Base-by-base conservation (phyloP, 2,329 filamentous ascomycete genomes). In the Claviceps digitariae region DNA sequence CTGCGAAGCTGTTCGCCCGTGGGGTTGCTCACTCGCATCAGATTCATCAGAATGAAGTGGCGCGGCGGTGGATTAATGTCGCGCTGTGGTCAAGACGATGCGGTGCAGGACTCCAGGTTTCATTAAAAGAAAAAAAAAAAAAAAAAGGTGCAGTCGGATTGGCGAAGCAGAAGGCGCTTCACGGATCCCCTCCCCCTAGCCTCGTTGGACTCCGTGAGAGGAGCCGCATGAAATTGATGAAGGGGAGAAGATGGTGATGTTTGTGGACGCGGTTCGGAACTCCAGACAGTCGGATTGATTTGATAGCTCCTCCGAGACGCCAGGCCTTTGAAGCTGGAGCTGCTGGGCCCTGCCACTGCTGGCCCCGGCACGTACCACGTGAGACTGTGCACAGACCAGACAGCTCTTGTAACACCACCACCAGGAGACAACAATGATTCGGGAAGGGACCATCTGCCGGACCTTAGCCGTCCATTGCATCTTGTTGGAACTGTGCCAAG, bases 171-270 rank as follows among this genome's bases (percentile, higher is more conserved):
- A n/a, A n/a, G n/a, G 48, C 29, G 48, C 46, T 51, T 54, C 53
- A 52, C 46, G 48, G 51, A 58, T 56, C 57, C 59, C 57, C 62
- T 60, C 59, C 60, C 61, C 62, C 61, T 58, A 52, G 58, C 58
- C 60, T 54, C 53, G 51, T 55, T 54, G 48, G 51, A 48, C 44
- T 46, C 53, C 48, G 53, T 48, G 52, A 57, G 52, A 45, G 47
- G 53, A 54, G 52, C 56, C 54, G 57, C 60, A 62, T 60, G 54
- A 57, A 55, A 29, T 2, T 27, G 43, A 20, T 51, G 23, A 4
- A 10, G 6, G 15, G 31, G 27, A 17, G 34, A 52, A 52, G 43
- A 31, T 31, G 50, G 29, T 10, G 41, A 36, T 13, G 8, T 9
- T 31, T 4, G n/a, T 43, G 25, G 17, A 23, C 41, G 46, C 51